These are phyloP conservation scores for Hypoxylon sp. DNA, from an alignment of 2,329 filamentous ascomycete genomes.

Conservation along the genomic window DNA sequence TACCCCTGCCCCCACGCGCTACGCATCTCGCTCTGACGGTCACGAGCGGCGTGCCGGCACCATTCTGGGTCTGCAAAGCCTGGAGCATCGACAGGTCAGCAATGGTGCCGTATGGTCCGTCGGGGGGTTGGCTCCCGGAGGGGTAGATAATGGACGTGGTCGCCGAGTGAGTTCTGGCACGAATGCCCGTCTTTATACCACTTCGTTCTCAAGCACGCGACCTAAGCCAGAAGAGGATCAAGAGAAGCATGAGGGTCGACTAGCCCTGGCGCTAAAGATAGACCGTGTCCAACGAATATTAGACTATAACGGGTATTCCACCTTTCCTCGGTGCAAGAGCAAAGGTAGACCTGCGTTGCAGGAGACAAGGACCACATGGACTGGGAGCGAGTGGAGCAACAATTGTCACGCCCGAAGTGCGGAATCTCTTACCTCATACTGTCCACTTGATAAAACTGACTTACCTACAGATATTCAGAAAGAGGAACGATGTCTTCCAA, in stretches of 20 bases:
- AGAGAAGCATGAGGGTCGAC: conserved; percentile 74
- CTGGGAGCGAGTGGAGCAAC: conserved; percentile 53
- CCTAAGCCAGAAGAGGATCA: conserved; percentile 65
- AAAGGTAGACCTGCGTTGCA: conserved; percentile 38
- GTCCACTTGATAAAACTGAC: conserved; percentile 17
- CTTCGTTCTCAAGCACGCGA: conserved; percentile 55
- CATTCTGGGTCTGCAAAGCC: conserved; percentile 41
- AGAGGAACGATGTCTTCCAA: conserved; percentile 63
- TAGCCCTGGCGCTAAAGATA: conserved; percentile 84
- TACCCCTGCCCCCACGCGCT: conserved; percentile 41
- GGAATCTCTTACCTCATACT: conserved; percentile 3
- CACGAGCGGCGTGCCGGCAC: conserved; percentile 41
- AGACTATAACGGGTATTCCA: conserved; percentile 54
- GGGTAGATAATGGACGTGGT: conserved; percentile 69
- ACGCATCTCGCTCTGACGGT: conserved; percentile 44
- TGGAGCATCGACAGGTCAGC: conserved; percentile 63
- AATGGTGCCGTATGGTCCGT: conserved; percentile 79
- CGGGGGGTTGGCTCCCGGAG: conserved; percentile 70
- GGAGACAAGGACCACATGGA: conserved; percentile 52
- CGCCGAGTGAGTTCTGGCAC: conserved; percentile 73
- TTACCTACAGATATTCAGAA: conserved; percentile 28
- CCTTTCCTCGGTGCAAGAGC: conserved; percentile 43
- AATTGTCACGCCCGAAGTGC: conserved; percentile 37
- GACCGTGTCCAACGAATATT: conserved; percentile 74
- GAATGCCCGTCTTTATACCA: conserved; percentile 71